Conservation (phyloP, 2,329 filamentous ascomycete genomes). For the Fragosphaeria purpurea region DNA sequence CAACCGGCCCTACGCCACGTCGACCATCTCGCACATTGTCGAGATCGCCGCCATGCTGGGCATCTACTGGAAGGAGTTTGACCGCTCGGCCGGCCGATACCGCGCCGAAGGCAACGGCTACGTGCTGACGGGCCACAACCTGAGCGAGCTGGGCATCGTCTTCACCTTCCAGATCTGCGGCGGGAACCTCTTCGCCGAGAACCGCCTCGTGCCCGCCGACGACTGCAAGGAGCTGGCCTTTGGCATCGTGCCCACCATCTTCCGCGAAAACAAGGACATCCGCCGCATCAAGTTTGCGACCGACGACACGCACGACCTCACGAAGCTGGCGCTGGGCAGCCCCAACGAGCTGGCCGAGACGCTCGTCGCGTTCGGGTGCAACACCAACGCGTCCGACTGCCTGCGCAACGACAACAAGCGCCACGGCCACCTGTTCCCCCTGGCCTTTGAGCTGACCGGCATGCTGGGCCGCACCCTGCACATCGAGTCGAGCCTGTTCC, state of each 20-base stretch:
- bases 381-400: constrained; percentile 38
- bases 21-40: constrained; percentile 44
- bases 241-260: constrained; percentile 46
- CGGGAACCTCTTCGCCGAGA: constrained; percentile 35
- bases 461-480: constrained; percentile 44
- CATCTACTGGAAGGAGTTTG: constrained; percentile 50
- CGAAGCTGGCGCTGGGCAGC: constrained; percentile 38
- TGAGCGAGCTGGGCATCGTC: constrained; percentile 41
- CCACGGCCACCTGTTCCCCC: constrained; percentile 39
- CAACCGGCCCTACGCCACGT: constrained; percentile 41
- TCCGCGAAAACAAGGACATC: constrained; percentile 27
- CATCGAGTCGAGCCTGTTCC: constrained; percentile 38
- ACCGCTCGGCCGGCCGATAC: constrained; percentile 39
- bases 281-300: constrained; percentile 28
- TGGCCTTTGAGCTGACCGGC: constrained; percentile 48
- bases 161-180: constrained; percentile 45
- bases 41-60: constrained; percentile 45
- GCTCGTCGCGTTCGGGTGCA: constrained; percentile 42
- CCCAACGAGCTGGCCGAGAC: constrained; percentile 41
- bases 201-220: constrained; percentile 42
- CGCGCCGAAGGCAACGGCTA: constrained; percentile 47
- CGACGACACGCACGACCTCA: constrained; percentile 32
- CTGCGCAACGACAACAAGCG: constrained; percentile 29
- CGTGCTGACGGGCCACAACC: constrained; percentile 35
- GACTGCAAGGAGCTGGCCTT: constrained; percentile 46